A percentile compares a stretch with the other conserved stretches of the same genome.
These are phyloP conservation scores for Kickxella alabastrina DNA, from an alignment of 192 early-diverging fungal species.

Conservation along the genomic window DNA sequence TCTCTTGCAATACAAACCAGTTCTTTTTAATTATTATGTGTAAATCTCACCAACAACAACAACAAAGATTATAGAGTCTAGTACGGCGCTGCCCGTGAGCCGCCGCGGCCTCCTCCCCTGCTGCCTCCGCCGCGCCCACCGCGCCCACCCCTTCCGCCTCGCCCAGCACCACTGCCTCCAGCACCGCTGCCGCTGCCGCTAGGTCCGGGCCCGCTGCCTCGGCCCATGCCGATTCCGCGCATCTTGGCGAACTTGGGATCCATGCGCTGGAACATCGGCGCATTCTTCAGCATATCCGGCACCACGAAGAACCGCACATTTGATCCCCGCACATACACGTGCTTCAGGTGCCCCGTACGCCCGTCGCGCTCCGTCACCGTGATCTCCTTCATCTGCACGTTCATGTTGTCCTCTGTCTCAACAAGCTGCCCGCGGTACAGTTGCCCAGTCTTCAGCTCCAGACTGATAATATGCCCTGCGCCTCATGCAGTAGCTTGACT, in stretches of 20 bases:
- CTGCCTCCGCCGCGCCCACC: conserved; percentile 18
- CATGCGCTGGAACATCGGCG: conserved; percentile 95
- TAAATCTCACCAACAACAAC: too few species aligned
- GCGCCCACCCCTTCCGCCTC: conserved; percentile 23
- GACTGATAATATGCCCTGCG: conserved; percentile 93
- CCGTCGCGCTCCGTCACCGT: conserved; percentile 92
- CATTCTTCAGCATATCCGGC: conserved; percentile 99
- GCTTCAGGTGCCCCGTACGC: conserved; percentile 84
- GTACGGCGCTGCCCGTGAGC: conserved; percentile 11
- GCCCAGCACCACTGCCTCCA: conserved; percentile 18
- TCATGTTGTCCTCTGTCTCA: conserved; percentile 99
- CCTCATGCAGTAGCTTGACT: conserved; percentile 95
- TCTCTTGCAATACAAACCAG: too few species aligned
- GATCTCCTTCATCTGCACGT: conserved; percentile 93
- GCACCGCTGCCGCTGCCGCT: conserved; percentile 13
- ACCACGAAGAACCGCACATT: conserved; percentile 91
- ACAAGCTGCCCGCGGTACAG: conserved; percentile 92
- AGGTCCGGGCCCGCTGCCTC: conserved; percentile 21
- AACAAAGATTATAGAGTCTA: too few species aligned
- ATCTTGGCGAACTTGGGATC: conserved; percentile 61
- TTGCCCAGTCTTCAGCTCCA: conserved; percentile 93
- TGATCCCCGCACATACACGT: conserved; percentile 94
- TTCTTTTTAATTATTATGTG: too few species aligned
- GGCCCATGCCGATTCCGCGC: conserved; percentile 54
- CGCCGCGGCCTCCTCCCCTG: conserved; percentile 20